Evolutionary conservation across 768 basidiomycete genomes (phyloP).

Genomic region (Tylopilus vinaceipallidus): DNA sequence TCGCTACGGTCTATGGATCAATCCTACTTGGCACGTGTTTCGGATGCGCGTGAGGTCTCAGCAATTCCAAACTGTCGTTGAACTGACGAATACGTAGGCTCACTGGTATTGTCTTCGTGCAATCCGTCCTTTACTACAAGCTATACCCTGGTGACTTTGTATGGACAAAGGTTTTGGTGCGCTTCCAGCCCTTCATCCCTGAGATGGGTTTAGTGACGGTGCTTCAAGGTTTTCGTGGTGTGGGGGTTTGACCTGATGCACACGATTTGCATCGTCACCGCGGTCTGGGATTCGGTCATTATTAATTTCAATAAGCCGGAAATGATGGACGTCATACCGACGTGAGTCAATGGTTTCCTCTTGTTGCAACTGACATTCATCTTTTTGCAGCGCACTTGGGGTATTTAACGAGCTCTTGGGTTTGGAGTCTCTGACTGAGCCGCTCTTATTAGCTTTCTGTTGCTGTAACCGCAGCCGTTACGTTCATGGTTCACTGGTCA

Average conservation of each 20-base stretch:
- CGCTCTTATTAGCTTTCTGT: slow-evolving; percentile 26
- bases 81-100: slow-evolving; percentile 22
- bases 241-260: slow-evolving; percentile 31
- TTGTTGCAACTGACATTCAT: neutral
- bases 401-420: slow-evolving; percentile 9
- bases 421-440: neutral
- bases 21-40: slow-evolving; percentile 33
- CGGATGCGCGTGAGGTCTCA: slow-evolving; percentile 23
- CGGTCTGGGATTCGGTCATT: slow-evolving; percentile 30
- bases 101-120: slow-evolving; percentile 33
- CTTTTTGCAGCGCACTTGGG: slow-evolving; percentile 23
- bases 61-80: neutral
- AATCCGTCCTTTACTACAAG: slow-evolving; percentile 30
- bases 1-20: slow-evolving; percentile 32
- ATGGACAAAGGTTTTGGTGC: slow-evolving; percentile 29
- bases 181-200: neutral
- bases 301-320: slow-evolving; percentile 23
- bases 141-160: slow-evolving; percentile 29
- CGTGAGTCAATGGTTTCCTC: slow-evolving; percentile 9
- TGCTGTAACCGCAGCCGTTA: slow-evolving; percentile 30
- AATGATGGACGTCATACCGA: slow-evolving; percentile 29
- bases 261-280: slow-evolving; percentile 25
- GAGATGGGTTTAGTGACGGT: neutral
- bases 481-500: slow-evolving; percentile 35
- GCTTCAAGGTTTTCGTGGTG: slow-evolving; percentile 25